Evolutionary conservation across 2,329 filamentous ascomycete species (phyloP).

Genomic region (Claviceps spartinae): DNA sequence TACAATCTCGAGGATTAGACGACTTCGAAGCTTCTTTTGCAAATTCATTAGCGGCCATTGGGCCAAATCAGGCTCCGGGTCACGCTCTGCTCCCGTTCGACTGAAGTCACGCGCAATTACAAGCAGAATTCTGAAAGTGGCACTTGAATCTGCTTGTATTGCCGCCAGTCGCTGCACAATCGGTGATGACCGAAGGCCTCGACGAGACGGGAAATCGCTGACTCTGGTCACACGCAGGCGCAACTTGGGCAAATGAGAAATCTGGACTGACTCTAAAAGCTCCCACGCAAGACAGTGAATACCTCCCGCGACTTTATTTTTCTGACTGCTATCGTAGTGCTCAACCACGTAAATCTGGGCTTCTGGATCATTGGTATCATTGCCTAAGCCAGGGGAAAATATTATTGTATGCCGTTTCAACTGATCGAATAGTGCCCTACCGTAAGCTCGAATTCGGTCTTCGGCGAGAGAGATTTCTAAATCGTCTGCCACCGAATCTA

Average conservation of each 20-base stretch:
- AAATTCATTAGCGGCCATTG: conserved; percentile 17
- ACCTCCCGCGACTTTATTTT: conserved; percentile 3
- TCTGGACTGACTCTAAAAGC: conserved; percentile 12
- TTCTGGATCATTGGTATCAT: conserved; percentile 5
- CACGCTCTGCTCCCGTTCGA: conserved; percentile 12
- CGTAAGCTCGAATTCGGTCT: conserved; percentile 11
- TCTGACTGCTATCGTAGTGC: conserved; percentile 9
- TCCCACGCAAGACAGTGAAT: conserved; percentile 18
- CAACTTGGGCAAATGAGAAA: conserved; percentile 9
- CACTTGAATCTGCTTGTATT: conserved; percentile 9
- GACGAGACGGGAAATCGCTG: conserved; percentile 11
- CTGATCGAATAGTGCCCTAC: conserved; percentile 10
- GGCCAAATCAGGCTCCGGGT: conserved; percentile 17
- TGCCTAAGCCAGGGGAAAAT: conserved; percentile 2
- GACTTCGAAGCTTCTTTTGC: conserved; percentile 14
- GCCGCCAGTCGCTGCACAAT: conserved; percentile 8
- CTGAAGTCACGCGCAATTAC: conserved; percentile 16
- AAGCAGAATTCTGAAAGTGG: conserved; percentile 14
- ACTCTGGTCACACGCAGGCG: conserved; percentile 13
- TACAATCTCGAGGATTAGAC: conserved; percentile 14
- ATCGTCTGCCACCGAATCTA: background rate
- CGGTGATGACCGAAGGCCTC: conserved; percentile 1
- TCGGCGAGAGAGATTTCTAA: conserved; percentile 8
- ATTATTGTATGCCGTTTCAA: conserved; percentile 7
- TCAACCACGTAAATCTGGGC: conserved; percentile 15